phyloP scores from a whole-genome alignment of 345 rosid genomes.

The Syzygium oleosum region DNA sequence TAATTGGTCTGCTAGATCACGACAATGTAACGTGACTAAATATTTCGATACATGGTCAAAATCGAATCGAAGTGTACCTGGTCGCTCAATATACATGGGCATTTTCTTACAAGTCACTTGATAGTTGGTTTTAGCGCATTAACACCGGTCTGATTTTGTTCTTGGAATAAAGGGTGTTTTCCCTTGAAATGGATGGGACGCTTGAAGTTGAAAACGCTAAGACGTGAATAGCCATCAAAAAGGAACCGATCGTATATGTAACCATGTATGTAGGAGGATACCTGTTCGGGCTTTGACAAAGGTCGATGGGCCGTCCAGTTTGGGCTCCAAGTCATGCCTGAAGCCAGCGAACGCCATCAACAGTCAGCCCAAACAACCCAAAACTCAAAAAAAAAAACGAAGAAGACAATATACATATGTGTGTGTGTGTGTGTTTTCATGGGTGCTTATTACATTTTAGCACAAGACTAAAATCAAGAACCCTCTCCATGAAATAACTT shows the following conservation, averaged over 20 bases:
- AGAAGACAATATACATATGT: neutral
- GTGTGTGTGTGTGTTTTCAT: neutral
- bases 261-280: neutral
- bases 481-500: neutral
- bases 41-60: neutral
- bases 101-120: neutral
- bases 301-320: neutral
- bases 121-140: neutral
- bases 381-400: neutral
- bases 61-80: neutral
- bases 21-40: neutral
- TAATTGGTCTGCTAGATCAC: neutral
- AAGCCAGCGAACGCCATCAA: neutral
- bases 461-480: neutral
- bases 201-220: neutral
- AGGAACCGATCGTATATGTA: neutral
- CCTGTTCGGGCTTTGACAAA: neutral
- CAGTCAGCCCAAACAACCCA: neutral
- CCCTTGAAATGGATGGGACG: neutral
- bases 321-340: neutral
- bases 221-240: neutral
- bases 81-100: neutral
- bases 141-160: neutral
- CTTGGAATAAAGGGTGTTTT: neutral
- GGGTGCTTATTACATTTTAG: neutral